Percentiles rank a stretch among this genome's conserved stretches.
Evolutionary conservation across 257 asterid genomes (phyloP).

Genomic region (Petunia secreta): DNA sequence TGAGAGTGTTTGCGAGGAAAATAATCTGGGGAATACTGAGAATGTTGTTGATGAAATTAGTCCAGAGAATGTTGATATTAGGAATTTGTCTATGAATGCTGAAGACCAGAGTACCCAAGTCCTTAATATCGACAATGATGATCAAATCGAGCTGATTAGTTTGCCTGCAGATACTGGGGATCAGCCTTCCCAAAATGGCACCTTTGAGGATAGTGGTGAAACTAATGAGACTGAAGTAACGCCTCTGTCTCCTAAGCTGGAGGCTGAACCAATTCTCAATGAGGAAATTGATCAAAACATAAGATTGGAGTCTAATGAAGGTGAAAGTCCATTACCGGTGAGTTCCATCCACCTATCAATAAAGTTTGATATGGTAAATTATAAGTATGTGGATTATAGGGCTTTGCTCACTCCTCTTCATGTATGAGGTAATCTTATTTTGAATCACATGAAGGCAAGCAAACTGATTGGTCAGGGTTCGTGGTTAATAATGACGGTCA

Average conservation of each 20-base stretch:
- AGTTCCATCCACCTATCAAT: conserved; percentile 28
- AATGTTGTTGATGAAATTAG: conserved; percentile 17
- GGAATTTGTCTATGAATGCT: conserved; percentile 20
- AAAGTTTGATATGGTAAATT: not conserved
- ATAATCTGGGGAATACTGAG: conserved; percentile 27
- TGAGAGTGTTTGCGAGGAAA: conserved; percentile 18
- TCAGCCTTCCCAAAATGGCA: conserved; percentile 29
- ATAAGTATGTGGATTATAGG: not conserved
- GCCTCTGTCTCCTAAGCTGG: conserved; percentile 36
- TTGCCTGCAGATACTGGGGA: conserved; percentile 31
- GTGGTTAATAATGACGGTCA: not conserved
- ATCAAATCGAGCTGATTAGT: not conserved
- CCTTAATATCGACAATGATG: not conserved
- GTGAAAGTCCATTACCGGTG: conserved; percentile 46
- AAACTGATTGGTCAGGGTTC: not conserved
- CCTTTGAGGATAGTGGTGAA: conserved; percentile 37
- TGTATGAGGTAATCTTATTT: not conserved
- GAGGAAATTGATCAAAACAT: conserved; percentile 38
- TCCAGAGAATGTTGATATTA: not conserved
- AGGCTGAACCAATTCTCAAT: conserved; percentile 42
- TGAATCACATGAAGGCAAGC: not conserved
- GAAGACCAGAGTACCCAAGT: not conserved
- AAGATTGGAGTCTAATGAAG: conserved; percentile 34
- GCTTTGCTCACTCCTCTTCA: not conserved
- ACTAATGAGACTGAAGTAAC: conserved; percentile 26